phyloP scores from a whole-genome alignment of 345 rosid species.

The Corchorus capsularis region DNA sequence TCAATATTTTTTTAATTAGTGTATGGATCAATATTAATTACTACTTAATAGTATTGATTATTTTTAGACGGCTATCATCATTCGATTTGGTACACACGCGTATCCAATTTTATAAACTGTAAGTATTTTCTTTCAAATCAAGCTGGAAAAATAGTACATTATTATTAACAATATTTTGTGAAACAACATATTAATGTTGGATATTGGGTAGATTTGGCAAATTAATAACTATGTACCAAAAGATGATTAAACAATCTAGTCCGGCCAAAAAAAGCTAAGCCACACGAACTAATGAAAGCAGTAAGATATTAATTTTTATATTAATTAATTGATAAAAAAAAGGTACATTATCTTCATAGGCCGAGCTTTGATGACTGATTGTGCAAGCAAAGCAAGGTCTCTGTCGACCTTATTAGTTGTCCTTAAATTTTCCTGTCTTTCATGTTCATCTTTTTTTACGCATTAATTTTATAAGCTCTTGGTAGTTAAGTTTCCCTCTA shows the following conservation, averaged over 20 bases:
- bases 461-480: constrained; percentile 45
- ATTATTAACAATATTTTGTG: too few relatives aligned
- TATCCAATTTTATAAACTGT: too few relatives aligned
- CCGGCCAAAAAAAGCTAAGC: neutral
- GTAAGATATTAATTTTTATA: neutral
- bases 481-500: constrained; percentile 46
- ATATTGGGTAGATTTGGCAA: too few relatives aligned
- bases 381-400: constrained; percentile 84
- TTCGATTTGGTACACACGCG: too few relatives aligned
- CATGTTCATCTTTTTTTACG: constrained; percentile 14
- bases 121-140: too few relatives aligned
- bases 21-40: too few relatives aligned
- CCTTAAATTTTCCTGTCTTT: constrained; percentile 11
- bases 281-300: neutral
- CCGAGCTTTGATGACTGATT: constrained; percentile 55
- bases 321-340: neutral
- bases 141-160: too few relatives aligned
- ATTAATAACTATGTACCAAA: too few relatives aligned
- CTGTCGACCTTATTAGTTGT: constrained; percentile 14
- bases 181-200: too few relatives aligned
- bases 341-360: constrained; percentile 21
- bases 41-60: too few relatives aligned
- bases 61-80: too few relatives aligned
- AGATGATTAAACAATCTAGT: neutral
- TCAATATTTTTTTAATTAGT: too few relatives aligned